Conservation (phyloP, 768 basidiomycete species). For the Strobilomyces confusus region DNA sequence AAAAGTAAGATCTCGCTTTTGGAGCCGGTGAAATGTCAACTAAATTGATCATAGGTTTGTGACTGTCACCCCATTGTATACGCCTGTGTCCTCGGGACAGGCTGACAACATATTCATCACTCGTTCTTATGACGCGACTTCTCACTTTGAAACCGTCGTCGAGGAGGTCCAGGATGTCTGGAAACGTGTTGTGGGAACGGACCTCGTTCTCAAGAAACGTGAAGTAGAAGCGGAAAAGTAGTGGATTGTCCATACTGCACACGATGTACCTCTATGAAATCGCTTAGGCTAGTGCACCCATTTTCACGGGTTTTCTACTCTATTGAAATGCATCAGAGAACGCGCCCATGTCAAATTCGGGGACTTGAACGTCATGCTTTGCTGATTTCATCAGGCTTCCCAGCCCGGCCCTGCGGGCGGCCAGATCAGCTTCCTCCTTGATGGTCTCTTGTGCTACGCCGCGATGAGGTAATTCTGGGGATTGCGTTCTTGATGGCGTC, state of each 20-base stretch:
- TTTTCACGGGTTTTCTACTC: not conserved
- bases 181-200: conserved; percentile 76
- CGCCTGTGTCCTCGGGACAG: conserved; percentile 77
- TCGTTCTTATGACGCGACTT: conserved; percentile 96
- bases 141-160: conserved; percentile 98
- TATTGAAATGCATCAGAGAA: conserved; percentile 46
- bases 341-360: conserved; percentile 83
- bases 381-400: conserved; percentile 89
- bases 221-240: conserved; percentile 63
- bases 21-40: conserved; percentile 6
- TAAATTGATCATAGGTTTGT: conserved; percentile 63
- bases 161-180: conserved; percentile 97
- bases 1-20: conserved; percentile 61
- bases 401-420: conserved; percentile 66
- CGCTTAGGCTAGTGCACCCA: conserved; percentile 3
- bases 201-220: conserved; percentile 84
- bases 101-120: conserved; percentile 95
- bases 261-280: conserved; percentile 12
- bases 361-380: conserved; percentile 79
- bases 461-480: conserved; percentile 37
- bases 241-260: conserved; percentile 8
- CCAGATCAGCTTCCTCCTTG: conserved; percentile 52
- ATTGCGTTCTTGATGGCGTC: conserved; percentile 53
- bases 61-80: conserved; percentile 82
- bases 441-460: conserved; percentile 29